Percentiles rank a stretch among this genome's conserved stretches.
phyloP scores from a whole-genome alignment of 2,329 filamentous ascomycete genomes.

The Diplodia corticola region DNA sequence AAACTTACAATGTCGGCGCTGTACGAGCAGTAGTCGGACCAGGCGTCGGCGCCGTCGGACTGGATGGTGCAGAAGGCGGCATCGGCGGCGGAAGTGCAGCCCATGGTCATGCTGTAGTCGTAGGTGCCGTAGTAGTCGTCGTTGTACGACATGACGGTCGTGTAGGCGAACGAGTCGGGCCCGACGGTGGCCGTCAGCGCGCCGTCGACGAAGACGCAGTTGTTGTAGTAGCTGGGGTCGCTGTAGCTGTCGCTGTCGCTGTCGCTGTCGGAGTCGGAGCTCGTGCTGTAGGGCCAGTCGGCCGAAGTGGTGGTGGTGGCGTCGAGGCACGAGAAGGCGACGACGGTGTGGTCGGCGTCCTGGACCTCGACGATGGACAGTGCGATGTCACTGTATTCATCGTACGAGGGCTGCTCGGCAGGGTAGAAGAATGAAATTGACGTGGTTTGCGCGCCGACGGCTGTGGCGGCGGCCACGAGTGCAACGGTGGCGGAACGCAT shows the following conservation, averaged over 20 bases:
- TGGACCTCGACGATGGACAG: constrained; percentile 14
- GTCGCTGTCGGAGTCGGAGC: background rate
- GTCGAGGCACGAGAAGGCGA: background rate
- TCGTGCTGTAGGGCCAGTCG: background rate
- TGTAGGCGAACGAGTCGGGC: background rate
- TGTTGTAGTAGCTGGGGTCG: background rate
- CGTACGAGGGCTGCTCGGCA: background rate
- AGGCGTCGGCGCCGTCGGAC: background rate
- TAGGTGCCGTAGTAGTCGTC: background rate
- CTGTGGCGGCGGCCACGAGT: constrained; percentile 8
- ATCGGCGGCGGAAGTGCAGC: background rate
- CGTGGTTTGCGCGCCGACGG: background rate
- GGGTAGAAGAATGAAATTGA: constrained; percentile 15
- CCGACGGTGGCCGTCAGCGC: constrained; percentile 9
- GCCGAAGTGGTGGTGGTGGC: background rate
- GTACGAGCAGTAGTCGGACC: constrained; percentile 3
- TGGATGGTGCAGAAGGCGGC: background rate
- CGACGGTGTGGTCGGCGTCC: background rate
- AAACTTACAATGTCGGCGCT: background rate
- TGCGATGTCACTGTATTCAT: background rate
- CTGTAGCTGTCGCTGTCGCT: background rate
- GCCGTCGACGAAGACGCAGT: background rate
- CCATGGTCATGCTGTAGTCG: background rate
- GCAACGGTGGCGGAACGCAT: constrained; percentile 8
- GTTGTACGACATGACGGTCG: background rate